Base-by-base conservation (phyloP, 768 basidiomycete species). In the Leccinum subtestaceum region DNA sequence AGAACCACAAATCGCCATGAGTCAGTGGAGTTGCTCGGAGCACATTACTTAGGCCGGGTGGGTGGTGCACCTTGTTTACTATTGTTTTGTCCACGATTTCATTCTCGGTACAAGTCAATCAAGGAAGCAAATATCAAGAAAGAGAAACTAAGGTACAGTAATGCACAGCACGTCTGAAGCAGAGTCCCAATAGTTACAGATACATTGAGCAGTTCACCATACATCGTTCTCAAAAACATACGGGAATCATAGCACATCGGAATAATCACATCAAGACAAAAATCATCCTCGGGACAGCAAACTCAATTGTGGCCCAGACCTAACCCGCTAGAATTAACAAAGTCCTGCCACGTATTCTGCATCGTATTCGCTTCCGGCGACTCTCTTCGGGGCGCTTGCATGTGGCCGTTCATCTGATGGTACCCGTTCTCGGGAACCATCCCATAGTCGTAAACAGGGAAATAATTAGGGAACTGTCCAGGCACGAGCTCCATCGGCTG, bases 361-460 rank as follows among this genome's bases (percentile, higher is more conserved):
- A 87, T 77, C 53, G 63, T 82, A 63, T 81, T 86, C 25, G 72
- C 77, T 58, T 86, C 85, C 1, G 86, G 86, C 0, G 85, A 83
- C 3, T 77, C 70, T 51, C 74, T 70, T 54, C 75, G 67, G 13
- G 47, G 11, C 34, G 74, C 58, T 72, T 55, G 75, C 70, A 60
- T 77, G 75, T 67, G 70, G 9, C 65, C 76, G 46, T 76, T 76
- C 46, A 77, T 65, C 55, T 82, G 77, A 34, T 81, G 62, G 63
- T 72, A 68, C 47, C 71, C 63, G 43, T 65, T 62, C 63, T 67
- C 63, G 45, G 64, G 55, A 46, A 69, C 73, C 62, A 78, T 72
- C 21, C 78, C 81, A 67, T 90, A 89, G 68, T 89, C 88, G 63
- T 87, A 89, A 32, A 89, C 88, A 1, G 87, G 81, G 79, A 91